phyloP scores from a whole-genome alignment of 305 asterid species.

The Rubia peregrina region DNA sequence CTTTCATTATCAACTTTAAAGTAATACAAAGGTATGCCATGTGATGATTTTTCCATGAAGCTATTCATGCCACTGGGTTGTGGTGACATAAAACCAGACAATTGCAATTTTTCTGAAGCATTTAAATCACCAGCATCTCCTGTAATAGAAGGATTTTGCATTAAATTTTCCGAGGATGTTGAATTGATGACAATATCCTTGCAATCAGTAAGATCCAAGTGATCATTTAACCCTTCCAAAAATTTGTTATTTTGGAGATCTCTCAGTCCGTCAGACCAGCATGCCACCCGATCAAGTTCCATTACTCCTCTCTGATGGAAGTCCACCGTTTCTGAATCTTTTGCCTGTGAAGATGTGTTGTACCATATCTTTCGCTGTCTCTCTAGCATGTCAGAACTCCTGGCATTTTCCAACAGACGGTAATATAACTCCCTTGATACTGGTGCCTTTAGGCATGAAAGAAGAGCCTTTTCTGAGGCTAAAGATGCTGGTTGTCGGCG shows the following conservation, averaged over 20 bases:
- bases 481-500: conserved; percentile 94
- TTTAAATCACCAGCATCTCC: conserved; percentile 48
- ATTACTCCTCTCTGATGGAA: conserved; percentile 59
- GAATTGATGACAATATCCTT: conserved; percentile 46
- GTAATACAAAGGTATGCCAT: conserved; percentile 87
- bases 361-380: conserved; percentile 98
- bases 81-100: conserved; percentile 93
- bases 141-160: conserved; percentile 35
- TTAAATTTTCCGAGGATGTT: conserved; percentile 47
- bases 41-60: conserved; percentile 81
- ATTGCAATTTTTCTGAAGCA: conserved; percentile 79
- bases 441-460: conserved; percentile 87
- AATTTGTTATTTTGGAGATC: conserved; percentile 39
- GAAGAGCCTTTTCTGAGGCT: conserved; percentile 77
- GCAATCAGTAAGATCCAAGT: conserved; percentile 31
- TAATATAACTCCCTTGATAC: conserved; percentile 73
- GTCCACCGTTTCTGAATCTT: conserved; percentile 63
- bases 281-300: conserved; percentile 64
- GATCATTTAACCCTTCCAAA: conserved; percentile 29
- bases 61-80: conserved; percentile 89
- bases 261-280: conserved; percentile 56
- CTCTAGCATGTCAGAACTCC: conserved; percentile 93
- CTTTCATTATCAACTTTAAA: conserved; percentile 75
- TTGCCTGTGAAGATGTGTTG: conserved; percentile 66
- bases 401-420: conserved; percentile 69